Evolutionary conservation across 148 eudicot genomes (phyloP), one percentile per base, ranked within the genome.

Genomic region (Dianthus caryophyllus): DNA sequence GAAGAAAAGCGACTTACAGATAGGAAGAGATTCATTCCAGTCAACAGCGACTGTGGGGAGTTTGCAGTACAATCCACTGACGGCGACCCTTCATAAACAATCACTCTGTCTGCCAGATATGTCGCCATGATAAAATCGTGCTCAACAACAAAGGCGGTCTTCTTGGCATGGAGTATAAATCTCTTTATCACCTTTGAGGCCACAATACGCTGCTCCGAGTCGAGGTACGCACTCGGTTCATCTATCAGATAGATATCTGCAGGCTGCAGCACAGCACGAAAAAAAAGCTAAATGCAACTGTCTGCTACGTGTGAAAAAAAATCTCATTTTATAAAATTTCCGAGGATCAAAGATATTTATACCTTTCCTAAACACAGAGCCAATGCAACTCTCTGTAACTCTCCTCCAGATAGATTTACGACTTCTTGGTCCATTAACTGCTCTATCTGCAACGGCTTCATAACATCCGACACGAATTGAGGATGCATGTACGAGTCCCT

Each of bases 41-140:
- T 87, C 80, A 89, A 76, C 67, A 89, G 75, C 16, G 98, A 89
- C 71, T 89, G 96, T 24, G 98, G 96, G n/a, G 91, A 46, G 65
- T 89, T 89, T 55, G 98, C 98, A 56, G 67, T 71, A 86, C 98
- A 93, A 75, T 87, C 95, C 31, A 93, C 76, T 1, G 98, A 93
- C 21, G 96, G 85, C 21, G 21, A 66, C 53, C 98, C 96, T 73
- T 93, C 98, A 39, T 84, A 93, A 54, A 89, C 96, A 73, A 93
- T 84, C 56, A 93, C 98, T 72, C 95, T 77, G 71, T 93, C 96
- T 1, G 98, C 98, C 75, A 93, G 77, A 78, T 93, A 93, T 39
- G 95, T 89, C 59, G 98, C 95, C 98, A 93, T 93, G 0, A 93
- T 93, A 54, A 93, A 93, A 76, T 93, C 98, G 61, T 93, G 98